phyloP scores from a whole-genome alignment of 768 basidiomycete genomes.

The Strobilomyces confusus region DNA sequence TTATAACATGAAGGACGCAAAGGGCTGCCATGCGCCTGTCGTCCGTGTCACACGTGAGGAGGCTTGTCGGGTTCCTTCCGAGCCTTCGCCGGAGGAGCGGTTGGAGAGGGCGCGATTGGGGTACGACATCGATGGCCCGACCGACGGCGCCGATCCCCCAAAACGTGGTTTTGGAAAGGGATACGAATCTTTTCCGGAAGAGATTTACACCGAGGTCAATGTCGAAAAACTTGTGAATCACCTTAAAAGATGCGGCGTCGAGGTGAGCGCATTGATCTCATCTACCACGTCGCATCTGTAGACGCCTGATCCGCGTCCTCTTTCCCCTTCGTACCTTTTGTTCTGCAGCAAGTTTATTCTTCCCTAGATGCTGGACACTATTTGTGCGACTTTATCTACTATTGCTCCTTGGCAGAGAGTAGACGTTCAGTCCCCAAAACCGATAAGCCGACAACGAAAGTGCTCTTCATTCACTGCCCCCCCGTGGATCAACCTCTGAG shows the following conservation, averaged over 20 bases:
- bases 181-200: slow-evolving; percentile 34
- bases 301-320: slow-evolving; percentile 2
- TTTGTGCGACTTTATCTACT: slow-evolving; percentile 74
- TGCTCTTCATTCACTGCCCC: slow-evolving; percentile 70
- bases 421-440: slow-evolving; percentile 38
- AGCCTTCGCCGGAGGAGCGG: slow-evolving; percentile 25
- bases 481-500: slow-evolving; percentile 61
- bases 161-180: slow-evolving; percentile 36
- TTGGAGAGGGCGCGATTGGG: slow-evolving; percentile 30
- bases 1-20: slow-evolving; percentile 65
- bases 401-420: slow-evolving; percentile 69
- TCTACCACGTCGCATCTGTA: neutral
- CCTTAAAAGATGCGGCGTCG: slow-evolving; percentile 29
- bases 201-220: slow-evolving; percentile 35
- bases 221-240: slow-evolving; percentile 35
- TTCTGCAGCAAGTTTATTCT: slow-evolving; percentile 56
- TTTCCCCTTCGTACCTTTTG: neutral
- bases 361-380: slow-evolving; percentile 77
- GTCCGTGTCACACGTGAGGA: slow-evolving; percentile 31
- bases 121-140: slow-evolving; percentile 24
- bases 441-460: slow-evolving; percentile 35
- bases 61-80: slow-evolving; percentile 11
- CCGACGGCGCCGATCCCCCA: slow-evolving; percentile 28
- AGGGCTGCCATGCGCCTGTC: slow-evolving; percentile 50
- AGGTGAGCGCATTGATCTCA: slow-evolving; percentile 23